phyloP scores from a whole-genome alignment of 345 rosid genomes.

The Clausena lansium region DNA sequence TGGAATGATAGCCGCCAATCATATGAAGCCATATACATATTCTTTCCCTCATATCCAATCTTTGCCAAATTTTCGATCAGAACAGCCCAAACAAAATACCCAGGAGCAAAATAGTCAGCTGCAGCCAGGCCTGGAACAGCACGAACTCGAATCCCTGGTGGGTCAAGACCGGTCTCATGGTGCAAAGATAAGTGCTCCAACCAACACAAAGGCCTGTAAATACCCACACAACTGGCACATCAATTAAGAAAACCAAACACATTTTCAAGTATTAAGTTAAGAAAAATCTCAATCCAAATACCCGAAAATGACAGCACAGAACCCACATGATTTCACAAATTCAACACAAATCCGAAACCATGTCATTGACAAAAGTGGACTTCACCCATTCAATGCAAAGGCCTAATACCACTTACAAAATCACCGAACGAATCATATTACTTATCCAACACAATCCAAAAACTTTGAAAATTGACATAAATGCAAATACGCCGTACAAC shows the following conservation, averaged over 20 bases:
- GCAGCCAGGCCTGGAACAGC: slow-evolving; percentile 60
- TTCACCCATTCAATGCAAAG: not conserved
- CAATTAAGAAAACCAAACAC: not conserved
- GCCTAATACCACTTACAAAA: not conserved
- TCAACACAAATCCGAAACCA: not conserved
- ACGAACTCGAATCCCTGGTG: slow-evolving; percentile 61
- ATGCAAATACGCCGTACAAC: not conserved
- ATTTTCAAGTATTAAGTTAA: not conserved
- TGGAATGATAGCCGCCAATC: slow-evolving; percentile 73
- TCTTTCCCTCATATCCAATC: slow-evolving; percentile 78
- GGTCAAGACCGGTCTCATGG: slow-evolving; percentile 78
- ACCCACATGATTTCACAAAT: not conserved
- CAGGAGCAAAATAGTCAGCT: slow-evolving; percentile 58
- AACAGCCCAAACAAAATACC: slow-evolving; percentile 72
- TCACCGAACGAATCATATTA: not conserved
- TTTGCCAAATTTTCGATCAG: slow-evolving; percentile 72
- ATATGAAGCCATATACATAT: slow-evolving; percentile 64
- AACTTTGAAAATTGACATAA: not conserved
- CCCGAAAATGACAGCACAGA: not conserved
- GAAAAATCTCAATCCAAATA: not conserved
- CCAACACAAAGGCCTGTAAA: slow-evolving; percentile 66
- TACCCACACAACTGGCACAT: not conserved
- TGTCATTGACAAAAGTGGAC: not conserved
- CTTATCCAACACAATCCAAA: not conserved
- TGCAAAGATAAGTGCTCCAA: slow-evolving; percentile 69